Evolutionary conservation across 257 asterid genomes (phyloP), one percentile per base, ranked within the genome.

Genomic region (Scutellaria galericulata): DNA sequence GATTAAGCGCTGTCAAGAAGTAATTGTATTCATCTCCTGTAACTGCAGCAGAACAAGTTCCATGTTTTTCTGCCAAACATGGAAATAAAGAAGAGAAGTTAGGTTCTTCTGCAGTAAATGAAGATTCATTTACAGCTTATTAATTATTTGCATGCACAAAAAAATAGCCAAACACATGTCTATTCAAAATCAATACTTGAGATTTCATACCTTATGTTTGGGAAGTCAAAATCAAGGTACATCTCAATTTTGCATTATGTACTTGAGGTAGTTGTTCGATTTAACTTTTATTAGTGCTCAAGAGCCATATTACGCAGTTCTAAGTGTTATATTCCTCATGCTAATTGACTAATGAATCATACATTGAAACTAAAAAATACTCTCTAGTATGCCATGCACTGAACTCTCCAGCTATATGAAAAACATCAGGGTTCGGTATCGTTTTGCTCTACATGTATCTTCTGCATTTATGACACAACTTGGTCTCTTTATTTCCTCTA

Each of bases 41-140:
- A 70, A 86, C 91, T 59, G 94, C 67, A 73, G 87, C 83, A 40
- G 89, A 76, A 78, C 98, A 95, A 44, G 99, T 95, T 82, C 99
- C 99, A 68, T 95, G 98, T 66, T 92, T 95, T 83, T 95, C 99
- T 92, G 85, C 66, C 75, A 42, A 57, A 67, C 67, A 79, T 48
- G 37, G 18, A 69, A 68, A 65, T 18, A 15, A 66, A 74, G 64
- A 66, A 70, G 42, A 77, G 18, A 68, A 64, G 55, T 79, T 66
- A 82, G 77, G 52, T 35, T 47, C 51, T 65, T 44, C 52, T 20
- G 47, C 67, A 40, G 75, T 22, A 6, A 41, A 54, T 65, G 31
- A 66, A 37, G n/a, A 39, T 56, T 54, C 47, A 56, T 44, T 20
- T 24, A 44, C 59, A 40, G 56, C 70, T 45, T 15, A 47, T 42